Conservation (phyloP, 441 rosid genomes). For the Raphanus hybrid region DNA sequence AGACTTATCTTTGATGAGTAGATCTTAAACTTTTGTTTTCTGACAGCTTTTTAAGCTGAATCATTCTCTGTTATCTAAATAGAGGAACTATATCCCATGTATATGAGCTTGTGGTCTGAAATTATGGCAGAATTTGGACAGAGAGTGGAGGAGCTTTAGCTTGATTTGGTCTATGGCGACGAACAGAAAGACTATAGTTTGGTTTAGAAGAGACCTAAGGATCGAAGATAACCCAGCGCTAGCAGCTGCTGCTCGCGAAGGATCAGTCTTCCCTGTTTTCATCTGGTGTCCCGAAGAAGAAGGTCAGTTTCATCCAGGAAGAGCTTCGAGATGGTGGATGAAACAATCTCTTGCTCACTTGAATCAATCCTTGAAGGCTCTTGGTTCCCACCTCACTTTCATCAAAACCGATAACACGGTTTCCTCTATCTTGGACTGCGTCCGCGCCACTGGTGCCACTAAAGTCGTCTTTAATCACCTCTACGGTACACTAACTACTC, state of each 20-base stretch:
- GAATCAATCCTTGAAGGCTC: slow-evolving; percentile 67
- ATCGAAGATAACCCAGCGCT: slow-evolving; percentile 93
- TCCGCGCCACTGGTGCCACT: slow-evolving; percentile 63
- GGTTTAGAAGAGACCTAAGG: slow-evolving; percentile 95
- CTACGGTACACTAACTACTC: slow-evolving; percentile 58
- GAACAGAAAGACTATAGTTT: slow-evolving; percentile 73
- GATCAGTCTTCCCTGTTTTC: slow-evolving; percentile 71
- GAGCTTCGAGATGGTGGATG: slow-evolving; percentile 98
- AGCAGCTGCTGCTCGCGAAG: slow-evolving; percentile 81
- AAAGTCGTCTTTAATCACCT: slow-evolving; percentile 86
- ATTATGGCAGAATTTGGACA: slow-evolving; percentile 9
- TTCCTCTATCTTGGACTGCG: slow-evolving; percentile 71
- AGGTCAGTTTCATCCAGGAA: slow-evolving; percentile 84
- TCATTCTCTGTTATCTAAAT: background rate
- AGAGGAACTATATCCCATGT: background rate
- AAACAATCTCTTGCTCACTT: slow-evolving; percentile 80
- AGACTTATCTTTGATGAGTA: background rate
- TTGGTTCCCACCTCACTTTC: slow-evolving; percentile 75
- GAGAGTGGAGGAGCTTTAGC: slow-evolving; percentile 7
- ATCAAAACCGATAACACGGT: slow-evolving; percentile 70
- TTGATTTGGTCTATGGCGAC: slow-evolving; percentile 44
- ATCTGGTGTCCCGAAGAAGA: slow-evolving; percentile 95
- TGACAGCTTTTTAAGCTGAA: background rate
- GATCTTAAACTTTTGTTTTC: too few species aligned
- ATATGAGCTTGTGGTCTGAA: background rate